Percentiles rank a stretch among this genome's conserved stretches.
Conservation (phyloP, 352 stramenopile genomes). For the Phytopythium delawarense region DNA sequence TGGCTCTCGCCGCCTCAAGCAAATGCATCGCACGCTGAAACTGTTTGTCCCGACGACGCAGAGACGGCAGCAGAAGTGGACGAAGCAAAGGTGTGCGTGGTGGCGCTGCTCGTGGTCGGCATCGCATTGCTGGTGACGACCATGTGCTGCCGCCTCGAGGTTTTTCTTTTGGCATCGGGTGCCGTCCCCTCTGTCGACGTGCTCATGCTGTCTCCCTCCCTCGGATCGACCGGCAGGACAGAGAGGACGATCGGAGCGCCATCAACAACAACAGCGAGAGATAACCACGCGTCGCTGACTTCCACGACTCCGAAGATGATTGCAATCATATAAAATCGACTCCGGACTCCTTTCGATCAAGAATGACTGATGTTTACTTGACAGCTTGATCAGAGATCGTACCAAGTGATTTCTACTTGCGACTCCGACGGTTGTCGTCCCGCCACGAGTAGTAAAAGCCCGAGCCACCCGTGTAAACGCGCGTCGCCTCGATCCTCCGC, state of each 20-base stretch:
- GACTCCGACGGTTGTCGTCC: neutral
- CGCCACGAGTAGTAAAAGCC: neutral
- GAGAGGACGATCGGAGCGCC: neutral
- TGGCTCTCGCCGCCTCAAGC: constrained; percentile 6
- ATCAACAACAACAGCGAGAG: neutral
- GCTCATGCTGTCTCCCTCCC: constrained; percentile 27
- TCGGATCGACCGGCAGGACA: neutral
- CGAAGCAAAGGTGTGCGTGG: constrained; percentile 17
- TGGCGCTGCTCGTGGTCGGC: constrained; percentile 29
- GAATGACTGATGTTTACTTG: neutral
- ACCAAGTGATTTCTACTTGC: neutral
- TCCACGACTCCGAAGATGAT: neutral
- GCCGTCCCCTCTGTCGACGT: constrained; percentile 26
- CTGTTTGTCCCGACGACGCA: constrained; percentile 1
- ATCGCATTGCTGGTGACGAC: constrained; percentile 33
- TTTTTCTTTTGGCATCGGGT: constrained; percentile 32
- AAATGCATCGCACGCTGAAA: neutral
- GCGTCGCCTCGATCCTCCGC: neutral
- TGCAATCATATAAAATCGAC: neutral
- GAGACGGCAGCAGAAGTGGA: constrained; percentile 2
- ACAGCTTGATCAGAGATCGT: neutral
- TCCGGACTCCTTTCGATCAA: neutral
- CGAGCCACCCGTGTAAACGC: neutral
- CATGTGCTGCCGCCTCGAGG: constrained; percentile 52
- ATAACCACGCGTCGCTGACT: neutral